These are phyloP conservation scores for Penicillium canescens DNA, from an alignment of 495 filamentous ascomycete genomes.

Conservation along the genomic window DNA sequence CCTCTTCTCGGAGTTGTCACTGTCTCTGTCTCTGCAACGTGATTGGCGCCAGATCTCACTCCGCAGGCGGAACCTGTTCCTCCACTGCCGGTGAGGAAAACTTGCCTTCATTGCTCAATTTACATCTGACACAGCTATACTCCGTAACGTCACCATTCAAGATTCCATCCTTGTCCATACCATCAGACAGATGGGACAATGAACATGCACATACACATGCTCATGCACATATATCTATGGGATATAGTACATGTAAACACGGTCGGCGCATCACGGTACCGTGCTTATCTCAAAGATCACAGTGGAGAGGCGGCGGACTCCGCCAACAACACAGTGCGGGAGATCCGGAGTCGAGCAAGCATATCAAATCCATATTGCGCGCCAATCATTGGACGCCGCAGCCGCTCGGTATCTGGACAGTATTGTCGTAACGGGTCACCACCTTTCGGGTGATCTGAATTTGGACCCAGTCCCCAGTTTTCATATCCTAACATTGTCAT, in stretches of 20 bases:
- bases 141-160: too few species aligned
- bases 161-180: background rate
- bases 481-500: constrained; percentile 14
- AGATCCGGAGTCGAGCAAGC: constrained; percentile 12
- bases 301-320: constrained; percentile 10
- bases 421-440: too few species aligned
- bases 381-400: constrained; percentile 30
- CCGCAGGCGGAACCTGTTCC: constrained; percentile 35
- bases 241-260: too few species aligned
- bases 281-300: constrained; percentile 8
- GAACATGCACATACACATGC: too few species aligned
- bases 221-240: background rate
- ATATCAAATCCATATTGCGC: constrained; percentile 26
- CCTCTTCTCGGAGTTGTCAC: constrained; percentile 28
- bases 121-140: too few species aligned
- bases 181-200: background rate
- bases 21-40: constrained; percentile 16
- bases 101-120: too few species aligned
- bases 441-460: constrained; percentile 19
- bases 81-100: constrained; percentile 16
- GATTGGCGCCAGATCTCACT: constrained; percentile 38
- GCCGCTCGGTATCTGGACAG: constrained; percentile 20
- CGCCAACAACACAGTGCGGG: constrained; percentile 11
- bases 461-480: constrained; percentile 23
- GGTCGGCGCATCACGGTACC: background rate